Conservation (phyloP, 2,329 filamentous ascomycete species). For the Zymoseptoria tritici region DNA sequence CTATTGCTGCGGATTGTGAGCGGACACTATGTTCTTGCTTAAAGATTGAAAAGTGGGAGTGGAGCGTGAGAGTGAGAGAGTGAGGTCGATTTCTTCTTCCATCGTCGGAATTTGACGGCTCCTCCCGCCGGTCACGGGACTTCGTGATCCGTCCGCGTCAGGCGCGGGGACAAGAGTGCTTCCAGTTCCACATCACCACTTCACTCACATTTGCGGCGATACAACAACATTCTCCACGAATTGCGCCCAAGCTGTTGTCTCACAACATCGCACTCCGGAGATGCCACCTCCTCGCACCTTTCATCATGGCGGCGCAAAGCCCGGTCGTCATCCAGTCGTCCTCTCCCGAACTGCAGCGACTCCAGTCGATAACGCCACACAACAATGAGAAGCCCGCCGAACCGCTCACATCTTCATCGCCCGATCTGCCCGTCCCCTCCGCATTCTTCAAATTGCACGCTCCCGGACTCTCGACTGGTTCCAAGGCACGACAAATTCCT, state of each 20-base stretch:
- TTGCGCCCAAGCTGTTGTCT: background rate
- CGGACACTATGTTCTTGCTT: too few relatives aligned
- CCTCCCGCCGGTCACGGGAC: background rate
- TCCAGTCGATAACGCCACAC: slow-evolving; percentile 16
- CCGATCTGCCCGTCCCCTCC: slow-evolving; percentile 12
- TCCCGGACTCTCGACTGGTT: slow-evolving; percentile 6
- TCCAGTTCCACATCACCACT: background rate
- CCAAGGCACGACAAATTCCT: slow-evolving; percentile 6
- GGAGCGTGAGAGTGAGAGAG: too few relatives aligned
- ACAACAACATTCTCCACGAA: background rate
- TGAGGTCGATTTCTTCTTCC: too few relatives aligned
- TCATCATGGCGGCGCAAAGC: slow-evolving; percentile 16
- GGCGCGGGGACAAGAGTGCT: too few relatives aligned
- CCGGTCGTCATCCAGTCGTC: slow-evolving; percentile 21
- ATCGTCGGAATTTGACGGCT: too few relatives aligned
- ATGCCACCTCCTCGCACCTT: slow-evolving; percentile 6
- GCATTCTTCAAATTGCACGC: slow-evolving; percentile 8
- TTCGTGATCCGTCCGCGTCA: background rate
- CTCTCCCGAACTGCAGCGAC: slow-evolving; percentile 12
- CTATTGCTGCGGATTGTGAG: too few relatives aligned
- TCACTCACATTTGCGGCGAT: background rate
- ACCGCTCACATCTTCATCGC: slow-evolving; percentile 11
- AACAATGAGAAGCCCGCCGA: background rate
- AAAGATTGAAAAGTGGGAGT: too few relatives aligned
- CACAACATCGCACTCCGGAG: background rate